Percentiles rank a stretch among this genome's conserved stretches.
Evolutionary conservation across 2,329 filamentous ascomycete genomes (phyloP).

Genomic region (Cladophialophora exuberans): DNA sequence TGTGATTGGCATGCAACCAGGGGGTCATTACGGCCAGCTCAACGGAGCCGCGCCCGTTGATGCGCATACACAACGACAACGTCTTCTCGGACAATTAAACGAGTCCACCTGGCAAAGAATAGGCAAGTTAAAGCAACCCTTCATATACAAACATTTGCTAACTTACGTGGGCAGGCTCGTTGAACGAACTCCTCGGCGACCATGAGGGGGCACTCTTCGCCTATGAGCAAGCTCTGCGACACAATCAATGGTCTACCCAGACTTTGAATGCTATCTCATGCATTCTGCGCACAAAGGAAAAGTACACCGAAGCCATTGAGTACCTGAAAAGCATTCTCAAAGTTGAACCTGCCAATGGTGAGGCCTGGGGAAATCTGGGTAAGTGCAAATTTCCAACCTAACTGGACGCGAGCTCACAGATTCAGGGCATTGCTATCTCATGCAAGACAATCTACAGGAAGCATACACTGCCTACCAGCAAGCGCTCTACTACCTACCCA

Average conservation of each 20-base stretch:
- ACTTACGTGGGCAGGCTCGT: slow-evolving; percentile 62
- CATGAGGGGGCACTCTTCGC: slow-evolving; percentile 85
- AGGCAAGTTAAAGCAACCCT: slow-evolving; percentile 61
- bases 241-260: slow-evolving; percentile 84
- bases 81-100: slow-evolving; percentile 77
- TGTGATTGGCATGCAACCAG: slow-evolving; percentile 27
- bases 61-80: slow-evolving; percentile 41
- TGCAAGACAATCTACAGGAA: slow-evolving; percentile 98
- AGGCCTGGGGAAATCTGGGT: slow-evolving; percentile 96
- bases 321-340: slow-evolving; percentile 90
- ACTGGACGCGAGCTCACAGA: slow-evolving; percentile 33
- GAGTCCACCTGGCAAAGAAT: slow-evolving; percentile 91
- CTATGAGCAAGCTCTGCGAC: slow-evolving; percentile 85
- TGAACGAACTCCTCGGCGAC: slow-evolving; percentile 86
- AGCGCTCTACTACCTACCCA: slow-evolving; percentile 86
- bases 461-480: slow-evolving; percentile 97
- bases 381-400: slow-evolving; percentile 38
- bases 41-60: slow-evolving; percentile 56
- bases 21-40: slow-evolving; percentile 50
- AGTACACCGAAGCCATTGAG: slow-evolving; percentile 91
- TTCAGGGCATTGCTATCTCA: slow-evolving; percentile 92
- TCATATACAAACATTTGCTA: slow-evolving; percentile 7
- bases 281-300: slow-evolving; percentile 87
- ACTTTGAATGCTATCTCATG: slow-evolving; percentile 95
- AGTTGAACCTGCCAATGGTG: slow-evolving; percentile 84